Base-by-base conservation (phyloP, 2,329 filamentous ascomycete species). In the Aureobasidium sp. region DNA sequence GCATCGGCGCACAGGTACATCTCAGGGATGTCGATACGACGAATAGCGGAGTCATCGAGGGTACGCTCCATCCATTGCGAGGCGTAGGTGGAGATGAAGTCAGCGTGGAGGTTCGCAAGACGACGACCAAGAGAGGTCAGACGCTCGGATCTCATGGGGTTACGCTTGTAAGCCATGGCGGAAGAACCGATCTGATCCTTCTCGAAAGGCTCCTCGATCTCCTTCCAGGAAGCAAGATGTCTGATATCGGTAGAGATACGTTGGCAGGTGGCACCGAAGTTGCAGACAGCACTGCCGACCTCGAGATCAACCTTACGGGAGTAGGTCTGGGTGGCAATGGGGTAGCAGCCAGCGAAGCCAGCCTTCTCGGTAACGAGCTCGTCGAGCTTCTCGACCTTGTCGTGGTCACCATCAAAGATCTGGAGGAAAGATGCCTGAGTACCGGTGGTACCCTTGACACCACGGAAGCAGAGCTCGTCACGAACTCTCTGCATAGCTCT, bases 171-270 rank as follows among this genome's bases (percentile, higher is more conserved):
- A 3, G 86, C 85, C 81, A 84, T 83, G 8, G 85, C 85, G 52
- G 79, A 83, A 48, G 80, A 84, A 32, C 87, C 89, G 67, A 92
- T 91, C 76, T 95, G 90, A 67, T 86, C 83, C 69, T 85, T 85
- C 77, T 92, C 89, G 68, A 91, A 90, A 0, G 89, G 90, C 78
- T 92, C 89, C 71, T 95, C 92, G 63, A 94, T 79, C 74, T 95
- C 90, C 80, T 96, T 95, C 76, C 86, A 82, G 70, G 82, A 80
- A 6, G 87, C 87, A 52, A 93, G 78, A 71, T 90, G 87, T 53
- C 89, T 82, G 67, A 94, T 88, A 69, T 93, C 89, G 51, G 82
- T 81, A 53, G 84, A 83, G 64, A 95, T 92, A 64, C 87, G 84
- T 71, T 90, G 83, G 55, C 85, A 89, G 0, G 90, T 90, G n/a